Evolutionary conservation across 768 basidiomycete species (phyloP), one percentile per base, ranked within the genome.

Genomic region (Sarcodon sp.): DNA sequence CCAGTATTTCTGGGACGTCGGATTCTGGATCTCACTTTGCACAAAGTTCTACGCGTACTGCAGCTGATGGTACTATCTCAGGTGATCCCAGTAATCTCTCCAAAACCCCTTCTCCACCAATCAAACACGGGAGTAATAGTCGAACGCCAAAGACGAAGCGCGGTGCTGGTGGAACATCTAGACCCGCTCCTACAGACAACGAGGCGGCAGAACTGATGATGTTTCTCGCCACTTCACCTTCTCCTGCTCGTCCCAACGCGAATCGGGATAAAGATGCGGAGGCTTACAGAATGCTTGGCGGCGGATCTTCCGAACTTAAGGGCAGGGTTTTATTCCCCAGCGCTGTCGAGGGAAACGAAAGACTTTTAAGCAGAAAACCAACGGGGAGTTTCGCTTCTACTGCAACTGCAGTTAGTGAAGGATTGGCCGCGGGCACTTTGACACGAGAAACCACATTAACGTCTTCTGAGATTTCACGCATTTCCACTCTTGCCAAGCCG

Each of bases 201-300:
- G 88, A 90, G 57, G 88, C 87, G 0, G 87, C 88, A n/a, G 85
- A 87, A 58, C 64, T 89, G 39, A 84, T 91, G 78, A 67, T 90
- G 16, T 86, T 77, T 64, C 74, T 91, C 45, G 87, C 88, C 37
- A 88, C 87, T 6, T 88, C 85, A 1, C 87, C 87, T 0, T 88
- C 86, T 0, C 87, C 87, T 7, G 84, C 71, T 15, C 77, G 86
- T 36, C 73, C 75, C 16, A 63, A 70, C 12, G 37, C 52, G 12
- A 57, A 68, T 5, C 73, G 69, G 53, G 81, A 85, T 54, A 41
- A 27, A 27, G 39, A 41, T 13, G 52, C 69, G 33, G 69, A 72
- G 6, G 73, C 80, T 13, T 82, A 70, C 56, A 71, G 80, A 39
- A 68, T 73, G 12, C 66, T 86, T 15, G 39, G 39, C 15, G 70